Base-by-base conservation (phyloP, 164 flowering plant species). In the Litsea cubeba region DNA sequence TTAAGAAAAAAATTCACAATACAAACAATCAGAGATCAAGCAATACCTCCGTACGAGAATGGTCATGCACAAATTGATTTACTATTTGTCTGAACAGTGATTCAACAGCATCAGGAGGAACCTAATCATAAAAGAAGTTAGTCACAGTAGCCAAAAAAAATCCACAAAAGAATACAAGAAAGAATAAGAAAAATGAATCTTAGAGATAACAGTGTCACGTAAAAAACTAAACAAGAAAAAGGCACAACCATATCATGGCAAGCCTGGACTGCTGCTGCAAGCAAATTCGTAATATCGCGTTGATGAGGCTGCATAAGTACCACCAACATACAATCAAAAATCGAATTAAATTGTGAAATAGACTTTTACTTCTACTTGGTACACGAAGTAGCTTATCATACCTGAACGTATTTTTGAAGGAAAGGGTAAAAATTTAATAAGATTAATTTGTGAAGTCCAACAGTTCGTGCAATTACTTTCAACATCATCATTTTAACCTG, bases 211-310 rank as follows among this genome's bases (percentile, higher is more conserved):
- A 18, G 22, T 17, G 69, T 17, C 17, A 0, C 26, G n/a, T 18
- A 2, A 40, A 68, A 17, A 63, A 58, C 14, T 23, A 50, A 58
- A 69, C 12, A 66, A 71, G n/a, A 20, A 10, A 71, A 72, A 66
- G 60, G 75, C 50, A 76, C 66, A 71, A 95, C 99, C 99, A 93
- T 92, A 75, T 93, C 97, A 86, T 91, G 97, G 80, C 98, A 95
- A 69, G 99, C 89, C 81, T 95, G 97, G 82, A 92, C 95, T 74
- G 98, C 97, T 46, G 98, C 91, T 26, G 98, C 97, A 82, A 95
- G 98, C 77, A 95, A 79, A 64, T 75, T 84, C 65, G 94, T 93
- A 71, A 93, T 85, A 77, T 95, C 97, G 57, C 93, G 88, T 79
- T 95, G 99, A 84, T 95, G 99, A 22, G 98, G 98, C 99, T 95